Evolutionary conservation across 2,329 filamentous ascomycete genomes (phyloP).

Genomic region (Calycina herbarum): DNA sequence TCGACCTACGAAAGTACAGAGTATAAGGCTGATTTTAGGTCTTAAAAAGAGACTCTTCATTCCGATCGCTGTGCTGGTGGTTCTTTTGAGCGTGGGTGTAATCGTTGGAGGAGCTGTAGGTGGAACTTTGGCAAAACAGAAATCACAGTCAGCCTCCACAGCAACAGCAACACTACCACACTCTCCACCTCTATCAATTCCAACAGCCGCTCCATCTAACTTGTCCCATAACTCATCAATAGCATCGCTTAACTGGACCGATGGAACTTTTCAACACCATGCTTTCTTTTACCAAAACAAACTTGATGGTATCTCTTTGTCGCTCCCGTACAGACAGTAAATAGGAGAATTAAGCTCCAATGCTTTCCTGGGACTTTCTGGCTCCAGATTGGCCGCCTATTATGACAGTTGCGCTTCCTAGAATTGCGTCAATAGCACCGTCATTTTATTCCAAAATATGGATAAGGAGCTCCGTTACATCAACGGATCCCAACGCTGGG

Average conservation of each 20-base stretch:
- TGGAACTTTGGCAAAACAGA: background rate
- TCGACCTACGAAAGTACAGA: background rate
- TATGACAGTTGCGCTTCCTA: background rate
- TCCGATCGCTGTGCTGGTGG: background rate
- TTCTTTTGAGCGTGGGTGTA: background rate
- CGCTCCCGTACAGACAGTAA: background rate
- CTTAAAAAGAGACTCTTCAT: background rate
- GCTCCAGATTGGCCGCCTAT: background rate
- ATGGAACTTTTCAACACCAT: background rate
- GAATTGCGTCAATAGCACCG: background rate
- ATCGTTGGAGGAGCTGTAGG: background rate
- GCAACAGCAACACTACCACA: background rate
- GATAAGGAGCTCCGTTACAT: background rate
- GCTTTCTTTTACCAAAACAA: background rate
- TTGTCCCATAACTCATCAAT: background rate
- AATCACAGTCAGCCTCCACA: background rate
- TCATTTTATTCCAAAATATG: background rate
- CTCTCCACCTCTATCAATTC: too few species aligned
- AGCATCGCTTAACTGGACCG: background rate
- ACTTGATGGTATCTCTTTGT: background rate
- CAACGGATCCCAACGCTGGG: background rate
- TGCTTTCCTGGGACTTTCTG: background rate
- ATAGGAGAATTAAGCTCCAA: background rate
- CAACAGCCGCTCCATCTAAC: background rate
- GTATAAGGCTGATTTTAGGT: background rate